Base-by-base conservation (phyloP, 345 rosid genomes). In the Crucihimalaya himalaica region DNA sequence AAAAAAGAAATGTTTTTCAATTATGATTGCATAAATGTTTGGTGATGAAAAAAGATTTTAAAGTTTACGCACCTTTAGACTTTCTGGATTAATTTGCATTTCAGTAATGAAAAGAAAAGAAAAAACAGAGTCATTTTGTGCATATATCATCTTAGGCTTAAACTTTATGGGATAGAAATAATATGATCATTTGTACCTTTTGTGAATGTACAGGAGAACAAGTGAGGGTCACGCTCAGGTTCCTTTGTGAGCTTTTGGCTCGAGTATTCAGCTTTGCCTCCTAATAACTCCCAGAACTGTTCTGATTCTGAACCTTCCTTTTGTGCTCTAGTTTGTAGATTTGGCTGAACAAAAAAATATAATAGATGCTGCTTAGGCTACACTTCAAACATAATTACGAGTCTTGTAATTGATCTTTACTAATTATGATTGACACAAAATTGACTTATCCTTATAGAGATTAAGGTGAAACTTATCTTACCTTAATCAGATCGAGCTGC, bases 401-500 rank as follows among this genome's bases (percentile, higher is more conserved):
- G n/a, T 59, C 21, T 16, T n/a, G 2, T 19, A 9, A 10, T 61
- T 40, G 21, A 61, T 42, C 28, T 32, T 39, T 29, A 25, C 29
- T 65, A 34, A 18, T 29, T 20, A 18, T 29, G 68, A 31, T 64
- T n/a, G 29, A 58, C 32, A 70, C n/a, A 47, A 11, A 35, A 48
- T 37, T 56, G 29, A 46, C 66, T 10, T 25, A 58, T 65, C 64
- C 47, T 34, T 57, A 35, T 8, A 68, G 52, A 28, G 57, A 47
- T 18, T 7, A 74, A 19, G 15, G 34, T 50, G 19, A 58, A 42
- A 51, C 18, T 51, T 20, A 68, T 78, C 78, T 57, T 60, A 92
- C 99, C 96, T 92, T 95, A 61, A 95, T 95, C 81, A 90, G 76
- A 89, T 95, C 99, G n/a, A 95, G 90, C 78, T 85, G 96, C 78